Conservation (phyloP, 108 stramenopile genomes). For the Cylindrotheca fusiformis region DNA sequence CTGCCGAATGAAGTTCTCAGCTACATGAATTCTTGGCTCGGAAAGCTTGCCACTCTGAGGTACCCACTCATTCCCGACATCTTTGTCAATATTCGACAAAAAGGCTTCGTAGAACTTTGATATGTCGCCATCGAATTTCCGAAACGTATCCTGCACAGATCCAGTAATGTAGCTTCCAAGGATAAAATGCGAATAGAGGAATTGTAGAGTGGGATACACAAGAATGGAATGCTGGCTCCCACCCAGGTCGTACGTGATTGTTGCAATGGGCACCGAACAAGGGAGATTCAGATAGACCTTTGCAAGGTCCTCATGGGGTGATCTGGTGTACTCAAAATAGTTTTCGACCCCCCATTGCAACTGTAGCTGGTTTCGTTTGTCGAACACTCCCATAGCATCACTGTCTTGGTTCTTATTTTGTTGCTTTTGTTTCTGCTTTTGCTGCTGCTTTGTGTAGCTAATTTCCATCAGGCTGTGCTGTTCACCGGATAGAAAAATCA, state of each 20-base stretch:
- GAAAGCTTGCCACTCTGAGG: neutral
- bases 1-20: conserved; percentile 17
- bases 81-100: neutral
- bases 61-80: neutral
- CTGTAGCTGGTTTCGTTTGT: conserved; percentile 24
- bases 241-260: conserved; percentile 11
- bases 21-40: conserved; percentile 3
- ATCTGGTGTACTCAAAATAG: conserved; percentile 20
- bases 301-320: conserved; percentile 14
- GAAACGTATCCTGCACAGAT: conserved; percentile 11
- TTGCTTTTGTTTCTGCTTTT: conserved; percentile 35
- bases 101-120: conserved; percentile 13
- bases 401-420: conserved; percentile 37
- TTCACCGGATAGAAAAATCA: conserved; percentile 30
- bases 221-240: conserved; percentile 5
- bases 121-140: conserved; percentile 11
- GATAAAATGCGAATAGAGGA: conserved; percentile 29
- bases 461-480: conserved; percentile 38
- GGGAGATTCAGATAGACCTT: conserved; percentile 23
- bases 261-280: conserved; percentile 16
- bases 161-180: conserved; percentile 16
- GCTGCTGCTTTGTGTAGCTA: conserved; percentile 35
- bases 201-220: conserved; percentile 32
- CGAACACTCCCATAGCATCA: conserved; percentile 32
- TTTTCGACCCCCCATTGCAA: conserved; percentile 7